Conservation (phyloP, 495 filamentous ascomycete species). For the Neurospora sp. region DNA sequence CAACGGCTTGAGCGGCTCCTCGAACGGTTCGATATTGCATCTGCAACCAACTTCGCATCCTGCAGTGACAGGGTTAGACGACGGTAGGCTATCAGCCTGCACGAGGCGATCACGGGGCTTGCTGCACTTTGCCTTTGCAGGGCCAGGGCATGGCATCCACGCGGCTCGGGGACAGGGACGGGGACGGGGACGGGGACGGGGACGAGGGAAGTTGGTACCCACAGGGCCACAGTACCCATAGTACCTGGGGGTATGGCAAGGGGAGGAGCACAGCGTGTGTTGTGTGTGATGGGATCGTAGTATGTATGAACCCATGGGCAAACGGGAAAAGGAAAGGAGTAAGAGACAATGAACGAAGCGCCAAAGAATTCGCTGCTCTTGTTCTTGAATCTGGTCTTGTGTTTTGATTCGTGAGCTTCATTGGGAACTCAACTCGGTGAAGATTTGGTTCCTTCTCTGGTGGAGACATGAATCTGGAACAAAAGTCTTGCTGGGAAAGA, state of each 20-base stretch:
- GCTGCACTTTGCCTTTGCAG: neutral
- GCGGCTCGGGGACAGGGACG: neutral
- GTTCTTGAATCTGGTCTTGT: neutral
- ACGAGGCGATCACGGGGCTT: neutral
- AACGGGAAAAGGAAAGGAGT: neutral
- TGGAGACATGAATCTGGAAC: neutral
- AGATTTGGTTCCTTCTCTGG: neutral
- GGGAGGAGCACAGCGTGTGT: neutral
- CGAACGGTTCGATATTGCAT: neutral
- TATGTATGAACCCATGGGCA: neutral
- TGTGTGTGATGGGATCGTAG: neutral
- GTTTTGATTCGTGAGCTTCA: neutral
- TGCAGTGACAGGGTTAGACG: neutral
- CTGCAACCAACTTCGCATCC: neutral
- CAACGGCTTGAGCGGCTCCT: neutral
- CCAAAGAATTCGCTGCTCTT: neutral
- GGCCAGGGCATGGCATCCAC: neutral
- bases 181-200: neutral
- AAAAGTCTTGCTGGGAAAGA: neutral
- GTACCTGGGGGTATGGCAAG: neutral
- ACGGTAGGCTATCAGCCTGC: neutral
- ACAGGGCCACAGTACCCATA: neutral
- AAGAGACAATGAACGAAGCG: neutral
- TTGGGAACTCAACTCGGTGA: neutral
- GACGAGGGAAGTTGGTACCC: neutral